Base-by-base conservation (phyloP, 257 asterid species). In the Fraxinus cuspidata region DNA sequence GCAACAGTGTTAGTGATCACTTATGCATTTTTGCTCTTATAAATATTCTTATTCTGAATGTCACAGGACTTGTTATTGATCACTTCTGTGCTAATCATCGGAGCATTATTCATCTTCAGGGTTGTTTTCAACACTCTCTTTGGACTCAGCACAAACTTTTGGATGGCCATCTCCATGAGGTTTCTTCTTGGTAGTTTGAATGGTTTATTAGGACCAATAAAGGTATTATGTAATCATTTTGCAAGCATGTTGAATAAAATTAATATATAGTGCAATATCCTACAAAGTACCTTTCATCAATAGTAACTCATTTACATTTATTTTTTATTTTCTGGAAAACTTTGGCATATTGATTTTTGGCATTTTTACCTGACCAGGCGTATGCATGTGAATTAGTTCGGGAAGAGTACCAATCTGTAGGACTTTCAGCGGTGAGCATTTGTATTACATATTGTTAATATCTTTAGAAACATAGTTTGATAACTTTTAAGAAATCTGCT, bases 361-460 rank as follows among this genome's bases (percentile, higher is more conserved):
- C 32, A 11, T 83, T 74, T 70, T 66, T 38, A 68, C 77, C 12
- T 83, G 64, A 28, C 69, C 95, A 93, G 98, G 97, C 98, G 21
- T 93, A 93, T 86, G 98, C 96, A 5, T 86, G 91, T 77, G 98
- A 93, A 87, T 66, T 80, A 37, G 92, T 90, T 82, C 94, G 97
- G 44, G 92, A 88, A 28, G 97, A 93, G 74, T 73, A 93, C 84
- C 96, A 91, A 64, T 86, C 96, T 44, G 21, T 85, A 44, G 97
- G 84, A 58, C 83, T 93, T 77, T 88, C 98, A 0, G 94, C 91
- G 40, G 98, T 93, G 84, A 90, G 95, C 74, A 73, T 15, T 67
- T 75, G 7, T 10, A 3, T 19, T 78, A 40, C 42, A 42, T 56
- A 74, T 31, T 77, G 79, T 3, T 72, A n/a, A 71, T 21, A 31